Evolutionary conservation across 108 stramenopile species (phyloP), one percentile per base, ranked within the genome.

Genomic region (Discostella pseudostelligera): DNA sequence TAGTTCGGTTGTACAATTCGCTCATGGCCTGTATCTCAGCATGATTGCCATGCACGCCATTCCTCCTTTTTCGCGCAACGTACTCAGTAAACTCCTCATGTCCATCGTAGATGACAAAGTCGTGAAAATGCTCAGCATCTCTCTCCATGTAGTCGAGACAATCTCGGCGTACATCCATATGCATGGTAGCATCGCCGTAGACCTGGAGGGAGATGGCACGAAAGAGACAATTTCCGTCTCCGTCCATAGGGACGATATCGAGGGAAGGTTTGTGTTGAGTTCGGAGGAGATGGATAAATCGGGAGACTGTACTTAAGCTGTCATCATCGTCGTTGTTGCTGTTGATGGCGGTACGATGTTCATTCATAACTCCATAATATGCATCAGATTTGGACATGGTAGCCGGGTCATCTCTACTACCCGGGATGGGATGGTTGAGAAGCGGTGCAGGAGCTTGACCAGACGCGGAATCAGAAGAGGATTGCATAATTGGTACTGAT

Each of bases 201-300:
- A 99, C 88, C 81, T 99, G 98, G 47, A 97, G 80, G 36, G 89
- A 74, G 8, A 98, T 86, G 39, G 97, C 86, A 4, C 98, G 89
- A 70, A 99, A 99, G 47, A 99, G 67, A 67, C 98, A 98, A 63
- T 99, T 99, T 1, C 98, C 98, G 72, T 99, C 98, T 14, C 96
- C 95, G 37, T 81, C 86, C 74, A 88, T 86, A 56, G 77, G 73
- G 8, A 44, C 42, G 28, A 90, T 81, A 62, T 90, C 89, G 20
- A 93, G 78, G 22, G 67, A 17, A 9, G 64, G 69, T 5, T 44
- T 39, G 40, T 61, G 69, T 24, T 67, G 16, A 3, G 65, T 40
- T n/a, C 75, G 65, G 8, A 74, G 59, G 5, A 61, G 59, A 7
- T 14, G 28, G 0, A 49, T 25, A 45, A 62, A 74, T 45, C 44